These are phyloP conservation scores for Floccularia luteovirens DNA, from an alignment of 768 basidiomycete genomes.

Conservation along the genomic window DNA sequence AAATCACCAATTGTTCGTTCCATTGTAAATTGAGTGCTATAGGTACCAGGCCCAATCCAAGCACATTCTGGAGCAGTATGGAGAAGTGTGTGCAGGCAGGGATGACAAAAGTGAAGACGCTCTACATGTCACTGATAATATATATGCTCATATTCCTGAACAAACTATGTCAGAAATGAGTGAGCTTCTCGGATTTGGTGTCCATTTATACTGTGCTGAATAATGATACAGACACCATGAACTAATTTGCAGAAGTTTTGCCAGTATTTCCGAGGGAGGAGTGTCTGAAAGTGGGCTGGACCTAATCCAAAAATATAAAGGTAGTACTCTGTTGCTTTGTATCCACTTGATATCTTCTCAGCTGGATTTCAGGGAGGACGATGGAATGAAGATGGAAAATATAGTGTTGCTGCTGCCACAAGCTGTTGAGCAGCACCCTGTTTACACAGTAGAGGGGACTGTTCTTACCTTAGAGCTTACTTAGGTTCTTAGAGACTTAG, in stretches of 20 bases:
- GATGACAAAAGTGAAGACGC: slow-evolving; percentile 24
- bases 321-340: slow-evolving; percentile 27
- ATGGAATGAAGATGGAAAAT: slow-evolving; percentile 17
- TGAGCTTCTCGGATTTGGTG: slow-evolving; percentile 15
- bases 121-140: slow-evolving; percentile 19
- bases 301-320: slow-evolving; percentile 24
- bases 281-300: slow-evolving; percentile 17
- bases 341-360: slow-evolving; percentile 27
- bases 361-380: slow-evolving; percentile 18
- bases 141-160: slow-evolving; percentile 22
- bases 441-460: too few species aligned
- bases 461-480: too few species aligned
- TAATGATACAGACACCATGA: slow-evolving; percentile 13
- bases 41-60: slow-evolving; percentile 12
- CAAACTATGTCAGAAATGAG: slow-evolving; percentile 14
- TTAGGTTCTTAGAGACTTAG: too few species aligned
- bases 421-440: too few species aligned
- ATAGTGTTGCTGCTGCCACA: slow-evolving; percentile 13
- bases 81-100: slow-evolving; percentile 19
- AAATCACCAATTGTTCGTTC: slow-evolving; percentile 15
- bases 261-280: slow-evolving; percentile 21
- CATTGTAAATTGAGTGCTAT: slow-evolving; percentile 15
- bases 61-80: slow-evolving; percentile 18
- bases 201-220: slow-evolving; percentile 14
- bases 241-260: slow-evolving; percentile 24